Evolutionary conservation across 129 eudicot species (phyloP).

Genomic region (Dittrichia graveolens): DNA sequence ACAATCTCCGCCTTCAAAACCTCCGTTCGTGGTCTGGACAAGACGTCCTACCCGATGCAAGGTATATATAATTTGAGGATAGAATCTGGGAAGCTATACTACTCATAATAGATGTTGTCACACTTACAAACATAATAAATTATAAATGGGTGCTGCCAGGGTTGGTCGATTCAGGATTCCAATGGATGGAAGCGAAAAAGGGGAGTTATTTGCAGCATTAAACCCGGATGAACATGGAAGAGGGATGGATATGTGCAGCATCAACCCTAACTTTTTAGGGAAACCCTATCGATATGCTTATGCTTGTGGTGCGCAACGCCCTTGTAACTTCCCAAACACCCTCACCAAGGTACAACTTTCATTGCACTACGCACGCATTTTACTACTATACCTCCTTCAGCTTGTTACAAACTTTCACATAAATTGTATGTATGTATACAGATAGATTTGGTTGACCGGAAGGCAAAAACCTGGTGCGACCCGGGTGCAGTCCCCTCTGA

Average conservation of each 20-base stretch:
- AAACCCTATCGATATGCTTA: constrained; percentile 83
- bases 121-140: no score
- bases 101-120: no score
- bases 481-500: constrained; percentile 93
- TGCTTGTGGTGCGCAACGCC: constrained; percentile 94
- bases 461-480: constrained; percentile 84
- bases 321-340: constrained; percentile 96
- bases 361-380: neutral
- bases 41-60: constrained; percentile 87
- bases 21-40: constrained; percentile 70
- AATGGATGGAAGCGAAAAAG: constrained; percentile 79
- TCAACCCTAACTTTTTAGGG: constrained; percentile 77
- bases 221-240: constrained; percentile 90
- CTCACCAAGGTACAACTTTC: constrained; percentile 73
- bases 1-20: constrained; percentile 74
- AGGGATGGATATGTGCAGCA: constrained; percentile 98
- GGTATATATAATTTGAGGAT: constrained; percentile 36
- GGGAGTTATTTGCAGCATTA: constrained; percentile 78
- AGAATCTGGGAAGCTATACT: no score
- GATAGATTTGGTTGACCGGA: constrained; percentile 72
- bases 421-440: constrained; percentile 22
- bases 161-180: constrained; percentile 91
- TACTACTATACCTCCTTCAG: neutral
- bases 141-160: constrained; percentile 32
- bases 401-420: neutral